Conservation (phyloP, 1,139 yeast genomes). For the Yamadazyma dushanensis region DNA sequence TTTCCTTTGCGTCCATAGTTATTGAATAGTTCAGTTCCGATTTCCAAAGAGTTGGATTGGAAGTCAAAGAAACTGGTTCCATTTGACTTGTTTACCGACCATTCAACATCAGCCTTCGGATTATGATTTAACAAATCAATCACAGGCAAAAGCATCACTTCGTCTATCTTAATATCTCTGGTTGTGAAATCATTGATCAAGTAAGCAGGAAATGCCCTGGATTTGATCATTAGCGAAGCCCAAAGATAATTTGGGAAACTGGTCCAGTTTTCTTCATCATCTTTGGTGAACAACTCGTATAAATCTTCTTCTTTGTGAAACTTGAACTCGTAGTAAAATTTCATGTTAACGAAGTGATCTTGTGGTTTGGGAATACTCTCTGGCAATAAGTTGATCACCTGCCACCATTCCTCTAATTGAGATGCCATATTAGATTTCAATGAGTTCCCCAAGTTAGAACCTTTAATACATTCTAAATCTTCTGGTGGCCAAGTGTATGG, state of each 20-base stretch:
- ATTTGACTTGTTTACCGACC: constrained; percentile 43
- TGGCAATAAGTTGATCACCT: constrained; percentile 34
- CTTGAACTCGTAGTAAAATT: constrained; percentile 48
- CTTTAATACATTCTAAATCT: constrained; percentile 53
- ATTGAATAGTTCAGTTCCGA: constrained; percentile 60
- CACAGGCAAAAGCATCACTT: constrained; percentile 74
- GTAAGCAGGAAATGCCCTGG: constrained; percentile 77
- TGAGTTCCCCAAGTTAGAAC: constrained; percentile 54
- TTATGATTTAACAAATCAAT: constrained; percentile 78
- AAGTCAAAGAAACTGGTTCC: constrained; percentile 24
- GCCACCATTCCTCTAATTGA: constrained; percentile 56
- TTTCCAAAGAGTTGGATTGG: constrained; percentile 23
- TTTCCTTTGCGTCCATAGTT: constrained; percentile 89
- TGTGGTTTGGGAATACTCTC: constrained; percentile 31
- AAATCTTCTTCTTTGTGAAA: constrained; percentile 43
- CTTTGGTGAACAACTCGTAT: constrained; percentile 26
- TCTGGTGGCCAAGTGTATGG: constrained; percentile 65
- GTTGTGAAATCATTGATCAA: constrained; percentile 32
- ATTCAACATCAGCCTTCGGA: constrained; percentile 59
- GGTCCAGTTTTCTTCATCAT: constrained; percentile 50
- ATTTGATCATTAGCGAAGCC: constrained; percentile 68
- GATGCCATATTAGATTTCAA: constrained; percentile 32
- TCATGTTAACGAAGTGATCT: constrained; percentile 42
- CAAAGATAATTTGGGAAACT: constrained; percentile 68
- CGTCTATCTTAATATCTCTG: constrained; percentile 31